phyloP scores from a whole-genome alignment of 345 rosid genomes.

The Populus deltoides region DNA sequence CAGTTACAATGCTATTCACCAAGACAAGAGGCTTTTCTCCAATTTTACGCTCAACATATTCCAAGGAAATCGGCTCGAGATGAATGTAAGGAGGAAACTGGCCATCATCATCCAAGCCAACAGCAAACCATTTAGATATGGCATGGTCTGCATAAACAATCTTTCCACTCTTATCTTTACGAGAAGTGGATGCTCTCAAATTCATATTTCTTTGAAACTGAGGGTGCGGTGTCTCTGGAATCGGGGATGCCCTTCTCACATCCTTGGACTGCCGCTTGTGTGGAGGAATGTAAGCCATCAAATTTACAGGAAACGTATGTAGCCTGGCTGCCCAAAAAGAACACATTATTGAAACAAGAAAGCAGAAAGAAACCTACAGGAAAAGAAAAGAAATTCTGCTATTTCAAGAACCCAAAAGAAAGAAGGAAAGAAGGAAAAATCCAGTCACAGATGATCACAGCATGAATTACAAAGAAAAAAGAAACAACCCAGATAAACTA shows the following conservation, averaged over 20 bases:
- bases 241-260: constrained; percentile 24
- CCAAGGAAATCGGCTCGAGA: constrained; percentile 38
- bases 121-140: constrained; percentile 43
- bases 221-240: constrained; percentile 32
- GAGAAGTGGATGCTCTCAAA: constrained; percentile 12
- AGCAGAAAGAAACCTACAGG: not conserved
- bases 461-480: not conserved
- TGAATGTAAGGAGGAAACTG: constrained; percentile 30
- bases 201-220: constrained; percentile 31
- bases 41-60: constrained; percentile 17
- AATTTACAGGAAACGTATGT: too few relatives aligned
- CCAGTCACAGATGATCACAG: not conserved
- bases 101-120: constrained; percentile 42
- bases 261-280: constrained; percentile 50
- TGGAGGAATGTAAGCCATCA: too few relatives aligned
- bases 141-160: constrained; percentile 35
- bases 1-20: constrained; percentile 25
- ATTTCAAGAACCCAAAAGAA: not conserved
- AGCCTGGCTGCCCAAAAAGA: not conserved
- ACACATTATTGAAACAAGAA: not conserved
- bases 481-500: not conserved
- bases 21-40: constrained; percentile 39
- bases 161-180: constrained; percentile 19
- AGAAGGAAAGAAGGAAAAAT: not conserved
- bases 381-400: not conserved